phyloP scores from a whole-genome alignment of 129 eudicot species.

The Pseudognaphalium luteoalbum region DNA sequence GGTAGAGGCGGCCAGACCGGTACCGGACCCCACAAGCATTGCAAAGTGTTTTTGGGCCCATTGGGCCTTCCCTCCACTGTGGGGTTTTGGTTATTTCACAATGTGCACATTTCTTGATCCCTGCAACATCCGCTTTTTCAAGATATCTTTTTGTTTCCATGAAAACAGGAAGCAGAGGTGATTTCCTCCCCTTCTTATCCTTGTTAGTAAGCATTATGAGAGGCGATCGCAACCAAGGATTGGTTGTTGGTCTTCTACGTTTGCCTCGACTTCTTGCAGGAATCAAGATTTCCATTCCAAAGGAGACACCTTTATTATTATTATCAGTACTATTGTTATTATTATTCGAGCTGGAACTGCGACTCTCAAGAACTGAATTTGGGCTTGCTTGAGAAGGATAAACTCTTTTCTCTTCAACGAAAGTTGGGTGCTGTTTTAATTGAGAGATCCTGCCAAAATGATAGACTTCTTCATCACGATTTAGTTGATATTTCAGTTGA shows the following conservation, averaged over 20 bases:
- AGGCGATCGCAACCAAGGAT: slow-evolving; percentile 46
- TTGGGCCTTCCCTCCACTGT: slow-evolving; percentile 89
- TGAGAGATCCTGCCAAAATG: slow-evolving; percentile 28
- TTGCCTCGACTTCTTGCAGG: slow-evolving; percentile 62
- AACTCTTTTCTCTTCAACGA: slow-evolving; percentile 22
- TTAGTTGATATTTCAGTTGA: slow-evolving; percentile 13
- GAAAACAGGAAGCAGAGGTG: slow-evolving; percentile 18
- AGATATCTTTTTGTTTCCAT: slow-evolving; percentile 20
- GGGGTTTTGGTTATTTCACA: slow-evolving; percentile 78
- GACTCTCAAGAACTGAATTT: slow-evolving; percentile 70
- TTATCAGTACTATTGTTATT: background rate
- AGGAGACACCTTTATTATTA: slow-evolving; percentile 35
- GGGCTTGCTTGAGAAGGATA: slow-evolving; percentile 49
- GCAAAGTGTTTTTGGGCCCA: slow-evolving; percentile 81
- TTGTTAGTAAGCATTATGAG: slow-evolving; percentile 35
- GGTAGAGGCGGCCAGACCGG: slow-evolving; percentile 72
- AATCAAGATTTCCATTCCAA: slow-evolving; percentile 31
- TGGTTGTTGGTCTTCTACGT: slow-evolving; percentile 46
- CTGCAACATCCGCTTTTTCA: slow-evolving; percentile 22
- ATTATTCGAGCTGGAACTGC: slow-evolving; percentile 50
- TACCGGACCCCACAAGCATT: slow-evolving; percentile 88
- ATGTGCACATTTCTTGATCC: slow-evolving; percentile 63
- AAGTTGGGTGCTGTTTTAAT: slow-evolving; percentile 31
- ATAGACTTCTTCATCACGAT: slow-evolving; percentile 22
- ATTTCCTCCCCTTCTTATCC: slow-evolving; percentile 39